Base-by-base conservation (phyloP, 1,139 yeast genomes). In the Spathaspora jeffriesii region DNA sequence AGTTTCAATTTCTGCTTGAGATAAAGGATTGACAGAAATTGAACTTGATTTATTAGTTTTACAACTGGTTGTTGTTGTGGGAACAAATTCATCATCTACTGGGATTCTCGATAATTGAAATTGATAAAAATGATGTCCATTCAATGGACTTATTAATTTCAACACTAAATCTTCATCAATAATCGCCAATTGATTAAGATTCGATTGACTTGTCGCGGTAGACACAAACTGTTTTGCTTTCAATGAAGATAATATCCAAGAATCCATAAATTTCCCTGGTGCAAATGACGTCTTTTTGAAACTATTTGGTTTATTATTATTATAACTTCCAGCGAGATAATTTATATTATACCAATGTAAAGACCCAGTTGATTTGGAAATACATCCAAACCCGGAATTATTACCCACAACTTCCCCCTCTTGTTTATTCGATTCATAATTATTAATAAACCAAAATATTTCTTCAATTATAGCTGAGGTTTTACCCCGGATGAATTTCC, bases 1-100 rank as follows among this genome's bases (percentile, higher is more conserved):
- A 0, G 90, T 81, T 53, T 85, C 89, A 48, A 85, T 78, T 59
- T 85, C 91, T 36, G 82, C 79, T 51, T 80, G 80, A 0, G 86
- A 75, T 36, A 84, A 62, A 1, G 87, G 84, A 41, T 43, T 47
- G 5, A 46, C 30, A 8, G 20, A 4, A 4, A 17, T 22, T 11
- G 14, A 4, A 8, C 32, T 10, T 6, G 28, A 17, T 8, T 38
- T n/a, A n/a, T 9, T 6, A 14, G 11, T n/a, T 27, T 21, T 18
- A 20, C 45, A 18, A 18, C n/a, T 34, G n/a, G 42, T 25, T 9
- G 38, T 27, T 27, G 44, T 47, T 6, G 38, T 22, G 21, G 45
- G 41, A 14, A 43, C 45, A 38, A 39, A 43, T 15, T 25, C 11
- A n/a, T 30, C 20, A 15, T 45, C 42, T 9, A 53, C 60, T 13